Conservation (phyloP, 495 filamentous ascomycete species). For the Tuber microsphaerosporum region DNA sequence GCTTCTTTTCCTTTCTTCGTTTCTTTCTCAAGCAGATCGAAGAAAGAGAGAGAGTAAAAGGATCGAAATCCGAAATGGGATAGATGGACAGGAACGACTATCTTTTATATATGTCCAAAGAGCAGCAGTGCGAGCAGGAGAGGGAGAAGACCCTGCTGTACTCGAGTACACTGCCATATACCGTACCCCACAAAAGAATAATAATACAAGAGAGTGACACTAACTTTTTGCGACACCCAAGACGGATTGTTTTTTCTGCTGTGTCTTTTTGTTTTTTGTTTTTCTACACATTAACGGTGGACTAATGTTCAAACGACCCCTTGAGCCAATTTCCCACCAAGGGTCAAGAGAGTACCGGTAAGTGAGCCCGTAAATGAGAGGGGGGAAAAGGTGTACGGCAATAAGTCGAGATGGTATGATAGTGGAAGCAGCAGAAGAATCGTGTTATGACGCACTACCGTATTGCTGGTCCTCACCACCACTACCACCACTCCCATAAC, state of each 20-base stretch:
- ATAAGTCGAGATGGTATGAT: neutral
- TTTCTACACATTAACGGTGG: neutral
- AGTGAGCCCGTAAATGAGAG: conserved; percentile 1
- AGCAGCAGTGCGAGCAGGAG: neutral
- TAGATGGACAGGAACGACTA: neutral
- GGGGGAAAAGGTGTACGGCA: neutral
- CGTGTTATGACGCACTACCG: neutral
- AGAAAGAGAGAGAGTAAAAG: too few species aligned
- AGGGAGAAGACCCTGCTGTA: neutral
- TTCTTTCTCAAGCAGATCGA: neutral
- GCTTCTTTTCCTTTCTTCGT: neutral
- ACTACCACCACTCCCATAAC: neutral
- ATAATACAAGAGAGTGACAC: neutral
- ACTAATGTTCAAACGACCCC: neutral
- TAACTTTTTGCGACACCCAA: neutral
- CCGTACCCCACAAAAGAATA: neutral
- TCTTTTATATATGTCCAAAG: neutral
- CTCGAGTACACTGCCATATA: neutral
- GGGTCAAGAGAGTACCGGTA: neutral
- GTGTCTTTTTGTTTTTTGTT: neutral
- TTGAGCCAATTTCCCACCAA: conserved; percentile 1
- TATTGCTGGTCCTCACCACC: neutral
- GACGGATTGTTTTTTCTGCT: neutral
- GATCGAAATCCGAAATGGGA: neutral
- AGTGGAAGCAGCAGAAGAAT: neutral